Percentiles rank a stretch among this genome's conserved stretches.
Conservation (phyloP, 257 asterid genomes). For the Leonotis leonurus region DNA sequence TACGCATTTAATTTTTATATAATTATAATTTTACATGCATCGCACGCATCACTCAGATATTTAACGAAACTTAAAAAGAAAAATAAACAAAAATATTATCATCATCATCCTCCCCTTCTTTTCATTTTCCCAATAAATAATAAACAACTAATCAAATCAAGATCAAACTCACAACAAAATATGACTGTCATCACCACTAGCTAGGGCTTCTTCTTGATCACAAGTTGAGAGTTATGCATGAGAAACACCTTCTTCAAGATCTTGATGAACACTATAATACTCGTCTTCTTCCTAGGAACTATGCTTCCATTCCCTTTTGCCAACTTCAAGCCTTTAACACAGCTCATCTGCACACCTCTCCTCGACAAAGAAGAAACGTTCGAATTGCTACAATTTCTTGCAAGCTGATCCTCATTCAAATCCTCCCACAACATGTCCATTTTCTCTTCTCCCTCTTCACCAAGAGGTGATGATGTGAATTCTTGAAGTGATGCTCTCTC, state of each 20-base stretch:
- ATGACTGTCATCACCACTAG: no score
- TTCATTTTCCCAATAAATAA: no score
- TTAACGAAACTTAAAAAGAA: no score
- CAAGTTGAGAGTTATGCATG: constrained; percentile 26
- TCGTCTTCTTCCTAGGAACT: constrained; percentile 30
- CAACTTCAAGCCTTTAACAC: constrained; percentile 23
- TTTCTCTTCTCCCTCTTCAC: constrained; percentile 38
- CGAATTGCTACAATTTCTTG: constrained; percentile 18
- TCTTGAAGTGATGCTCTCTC: background rate
- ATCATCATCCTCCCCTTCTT: no score
- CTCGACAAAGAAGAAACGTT: no score
- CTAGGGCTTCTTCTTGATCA: constrained; percentile 29
- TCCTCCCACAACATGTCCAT: constrained; percentile 91
- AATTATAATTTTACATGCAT: no score
- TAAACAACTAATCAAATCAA: background rate
- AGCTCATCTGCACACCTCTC: constrained; percentile 11
- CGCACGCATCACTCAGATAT: no score
- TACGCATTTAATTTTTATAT: no score
- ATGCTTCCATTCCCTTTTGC: constrained; percentile 21
- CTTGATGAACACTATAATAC: constrained; percentile 32
- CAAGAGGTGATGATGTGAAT: background rate
- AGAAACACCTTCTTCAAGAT: constrained; percentile 36
- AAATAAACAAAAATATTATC: no score
- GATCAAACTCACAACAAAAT: constrained; percentile 1
- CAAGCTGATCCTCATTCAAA: constrained; percentile 43